These are phyloP conservation scores for Lactarius sanguifluus DNA, from an alignment of 768 basidiomycete genomes.

Conservation along the genomic window DNA sequence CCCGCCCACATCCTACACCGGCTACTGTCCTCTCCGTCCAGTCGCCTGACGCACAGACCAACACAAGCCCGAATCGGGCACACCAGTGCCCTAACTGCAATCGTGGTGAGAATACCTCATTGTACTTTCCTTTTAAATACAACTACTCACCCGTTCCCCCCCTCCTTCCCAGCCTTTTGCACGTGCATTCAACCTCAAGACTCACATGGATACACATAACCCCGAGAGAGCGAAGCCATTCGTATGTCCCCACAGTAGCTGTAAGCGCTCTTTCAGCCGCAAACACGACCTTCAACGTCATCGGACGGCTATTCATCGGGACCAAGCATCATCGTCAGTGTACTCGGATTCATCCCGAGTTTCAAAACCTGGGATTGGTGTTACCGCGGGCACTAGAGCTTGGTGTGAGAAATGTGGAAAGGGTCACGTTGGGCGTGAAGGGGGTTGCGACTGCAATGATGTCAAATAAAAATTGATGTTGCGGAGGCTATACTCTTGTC, in stretches of 20 bases:
- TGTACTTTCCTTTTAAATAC: constrained; percentile 10
- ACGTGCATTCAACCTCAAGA: constrained; percentile 92
- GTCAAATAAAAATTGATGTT: constrained; percentile 49
- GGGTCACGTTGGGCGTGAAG: constrained; percentile 31
- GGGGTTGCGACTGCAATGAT: constrained; percentile 49
- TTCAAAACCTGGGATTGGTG: constrained; percentile 25
- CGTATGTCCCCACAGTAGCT: constrained; percentile 80
- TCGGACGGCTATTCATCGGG: constrained; percentile 72
- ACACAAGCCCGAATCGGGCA: constrained; percentile 69
- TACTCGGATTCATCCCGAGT: constrained; percentile 28
- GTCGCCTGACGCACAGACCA: constrained; percentile 41
- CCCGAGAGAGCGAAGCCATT: constrained; percentile 89
- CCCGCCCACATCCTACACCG: constrained; percentile 47
- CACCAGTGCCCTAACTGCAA: constrained; percentile 76
- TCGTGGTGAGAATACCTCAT: constrained; percentile 49
- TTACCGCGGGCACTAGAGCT: constrained; percentile 20
- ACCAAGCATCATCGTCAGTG: constrained; percentile 30
- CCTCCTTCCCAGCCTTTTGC: constrained; percentile 71
- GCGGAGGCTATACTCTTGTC: constrained; percentile 2
- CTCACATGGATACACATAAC: constrained; percentile 93
- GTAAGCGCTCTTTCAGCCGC: constrained; percentile 88
- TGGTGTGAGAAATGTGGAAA: constrained; percentile 34
- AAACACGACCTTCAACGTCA: constrained; percentile 94
- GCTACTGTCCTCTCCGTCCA: constrained; percentile 42
- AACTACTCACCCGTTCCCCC: constrained; percentile 18